Base-by-base conservation (phyloP, 169 alveolate genomes). In the Babesia ovata region DNA sequence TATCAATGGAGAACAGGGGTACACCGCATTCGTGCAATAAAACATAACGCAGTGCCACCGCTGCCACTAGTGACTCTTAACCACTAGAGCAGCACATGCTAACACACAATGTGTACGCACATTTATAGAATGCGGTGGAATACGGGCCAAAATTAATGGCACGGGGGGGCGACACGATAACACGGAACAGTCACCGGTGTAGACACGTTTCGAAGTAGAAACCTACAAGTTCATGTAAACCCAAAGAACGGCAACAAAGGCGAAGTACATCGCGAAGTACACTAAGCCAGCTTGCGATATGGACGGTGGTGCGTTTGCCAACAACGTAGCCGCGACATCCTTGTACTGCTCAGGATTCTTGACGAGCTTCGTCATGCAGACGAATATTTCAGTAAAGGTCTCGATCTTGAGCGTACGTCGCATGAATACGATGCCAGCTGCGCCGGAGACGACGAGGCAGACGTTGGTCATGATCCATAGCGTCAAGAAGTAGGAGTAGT, bases 231-330 rank as follows among this genome's bases (percentile, higher is more conserved):
- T 67, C 21, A 52, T 50, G 14, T 12, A 26, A 24, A 19, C 6
- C 39, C 52, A 21, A 28, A 54, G 56, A 7, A 63, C 54, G 33
- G 17, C 0, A 13, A 49, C 16, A 8, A 61, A n/a, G 19, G 42
- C 63, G 54, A 67, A 67, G 54, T 36, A 67, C 12, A 42, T 17
- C 13, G 54, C 65, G 45, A 67, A 67, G 76, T 33, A 53, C n/a
- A 67, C 54, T 57, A 67, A n/a, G 2, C 39, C 7, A 17, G 39
- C 19, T 4, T 26, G 13, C 19, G 76, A 28, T 7, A 67, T 53
- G 3, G 65, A 10, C 14, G 66, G 66, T 8, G 12, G 21, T 45
- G 57, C 39, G 46, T 50, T 67, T 2, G 21, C 21, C 53, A 67
- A 42, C 44, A 67, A 66, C 45, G 36, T 6, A 7, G 12, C 54